These are phyloP conservation scores for Acrocalymma vagum DNA, from an alignment of 2,329 filamentous ascomycete genomes.

Conservation along the genomic window DNA sequence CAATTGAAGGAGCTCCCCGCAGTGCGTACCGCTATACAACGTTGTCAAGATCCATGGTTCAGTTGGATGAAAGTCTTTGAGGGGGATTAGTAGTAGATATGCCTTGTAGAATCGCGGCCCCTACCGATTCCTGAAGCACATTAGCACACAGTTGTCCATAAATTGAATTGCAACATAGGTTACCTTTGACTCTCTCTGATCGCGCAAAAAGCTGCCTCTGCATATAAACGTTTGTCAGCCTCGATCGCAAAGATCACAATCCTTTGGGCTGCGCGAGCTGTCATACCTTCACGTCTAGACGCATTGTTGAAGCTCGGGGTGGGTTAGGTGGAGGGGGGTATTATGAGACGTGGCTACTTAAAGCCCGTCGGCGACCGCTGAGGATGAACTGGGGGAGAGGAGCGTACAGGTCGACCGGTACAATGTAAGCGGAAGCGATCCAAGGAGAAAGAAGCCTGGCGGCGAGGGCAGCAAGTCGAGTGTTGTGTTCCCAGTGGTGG, in stretches of 20 bases:
- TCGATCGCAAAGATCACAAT: not conserved
- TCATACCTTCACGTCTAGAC: slow-evolving; percentile 56
- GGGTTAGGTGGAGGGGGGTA: slow-evolving; percentile 38
- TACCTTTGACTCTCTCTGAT: slow-evolving; percentile 87
- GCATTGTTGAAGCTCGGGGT: slow-evolving; percentile 47
- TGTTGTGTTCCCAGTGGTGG: too few species aligned
- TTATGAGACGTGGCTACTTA: slow-evolving; percentile 42
- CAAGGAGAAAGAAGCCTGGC: too few species aligned
- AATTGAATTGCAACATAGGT: slow-evolving; percentile 13
- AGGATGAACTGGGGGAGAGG: not conserved
- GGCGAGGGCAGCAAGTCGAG: not conserved
- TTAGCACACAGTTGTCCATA: slow-evolving; percentile 29
- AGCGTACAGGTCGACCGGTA: not conserved
- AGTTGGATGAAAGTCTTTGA: slow-evolving; percentile 95
- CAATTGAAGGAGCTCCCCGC: slow-evolving; percentile 5
- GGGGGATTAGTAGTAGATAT: slow-evolving; percentile 22
- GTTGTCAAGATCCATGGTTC: slow-evolving; percentile 96
- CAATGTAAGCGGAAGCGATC: too few species aligned
- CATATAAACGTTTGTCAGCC: slow-evolving; percentile 53
- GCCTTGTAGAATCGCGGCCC: slow-evolving; percentile 11
- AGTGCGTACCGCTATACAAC: slow-evolving; percentile 82
- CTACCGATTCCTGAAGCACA: slow-evolving; percentile 44
- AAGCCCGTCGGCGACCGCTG: slow-evolving; percentile 8
- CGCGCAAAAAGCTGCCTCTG: slow-evolving; percentile 85
- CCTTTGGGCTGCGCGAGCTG: slow-evolving; percentile 5